Percentiles rank a stretch among this genome's conserved stretches.
These are phyloP conservation scores for Candida anutae DNA, from an alignment of 1,139 yeast species.

Conservation along the genomic window DNA sequence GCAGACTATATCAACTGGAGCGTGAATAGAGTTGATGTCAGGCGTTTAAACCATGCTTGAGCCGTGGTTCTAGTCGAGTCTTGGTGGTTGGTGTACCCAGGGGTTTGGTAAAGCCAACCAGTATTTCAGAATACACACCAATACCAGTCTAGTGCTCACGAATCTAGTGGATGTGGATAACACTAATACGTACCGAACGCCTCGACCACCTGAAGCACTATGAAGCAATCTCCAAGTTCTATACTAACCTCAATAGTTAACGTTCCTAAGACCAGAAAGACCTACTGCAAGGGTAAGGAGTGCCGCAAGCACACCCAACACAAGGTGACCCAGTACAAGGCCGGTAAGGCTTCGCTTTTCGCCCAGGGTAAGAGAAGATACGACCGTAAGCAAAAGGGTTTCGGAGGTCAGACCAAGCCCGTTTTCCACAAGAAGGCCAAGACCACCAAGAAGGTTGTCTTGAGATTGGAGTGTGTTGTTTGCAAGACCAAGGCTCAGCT, in stretches of 20 bases:
- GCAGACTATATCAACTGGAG: too few species aligned
- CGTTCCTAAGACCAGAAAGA: conserved; percentile 99
- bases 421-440: conserved; percentile 99
- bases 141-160: too few species aligned
- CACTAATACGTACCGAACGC: too few species aligned
- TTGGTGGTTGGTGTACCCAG: too few species aligned
- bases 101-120: too few species aligned
- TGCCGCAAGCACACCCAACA: conserved; percentile 99
- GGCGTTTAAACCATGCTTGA: too few species aligned
- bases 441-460: conserved; percentile 99
- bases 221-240: not conserved
- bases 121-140: too few species aligned
- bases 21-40: too few species aligned
- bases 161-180: too few species aligned
- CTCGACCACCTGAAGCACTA: too few species aligned
- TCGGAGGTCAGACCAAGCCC: conserved; percentile 99
- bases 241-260: conserved; percentile 64
- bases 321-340: conserved; percentile 99
- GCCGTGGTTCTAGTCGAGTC: too few species aligned
- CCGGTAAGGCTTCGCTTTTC: conserved; percentile 98
- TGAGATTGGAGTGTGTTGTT: conserved; percentile 96
- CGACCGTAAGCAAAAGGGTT: conserved; percentile 99
- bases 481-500: conserved; percentile 99
- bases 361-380: conserved; percentile 99
- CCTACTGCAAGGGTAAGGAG: conserved; percentile 99